Base-by-base conservation (phyloP, 2,329 filamentous ascomycete species). In the Drechslerella coelobrocha region DNA sequence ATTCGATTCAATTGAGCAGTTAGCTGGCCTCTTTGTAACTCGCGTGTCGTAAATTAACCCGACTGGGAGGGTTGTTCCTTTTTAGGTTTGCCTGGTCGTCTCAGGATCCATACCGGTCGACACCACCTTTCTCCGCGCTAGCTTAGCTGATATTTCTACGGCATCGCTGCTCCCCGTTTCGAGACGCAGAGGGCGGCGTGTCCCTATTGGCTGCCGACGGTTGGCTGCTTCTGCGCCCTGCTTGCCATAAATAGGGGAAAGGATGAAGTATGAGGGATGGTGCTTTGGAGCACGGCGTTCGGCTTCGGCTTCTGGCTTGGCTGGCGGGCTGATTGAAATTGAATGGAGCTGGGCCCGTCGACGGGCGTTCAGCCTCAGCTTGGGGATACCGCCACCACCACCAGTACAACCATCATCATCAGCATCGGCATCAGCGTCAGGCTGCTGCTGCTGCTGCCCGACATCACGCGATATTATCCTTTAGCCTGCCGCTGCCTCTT, bases 101-200 rank as follows among this genome's bases (percentile, higher is more conserved):
- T 68, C 56, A 61, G 56, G 56, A 68, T 57, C 41, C 41, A 45
- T 19, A 19, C 41, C 50, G 50, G 56, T 31, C 53, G 48, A 54
- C 10, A 51, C 37, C 26, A 17, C 12, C 41, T 19, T 29, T 34
- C n/a, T 34, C 29, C 27, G 47, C 37, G 54, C 61, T 61, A 60
- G 50, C 55, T 55, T 41, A 19, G 26, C 55, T 50, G 29, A 23
- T 56, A 54, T 54, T 41, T 29, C 34, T 29, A 50, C 52, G 51
- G 54, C 43, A 29, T 69, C 26, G 56, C 51, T 69, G 55, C 24
- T 69, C 29, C 56, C 63, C 63, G 63, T 57, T 61, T 68, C 37
- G 45, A 59, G 47, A 69, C 57, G 65, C 57, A 61, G 52, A 19
- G 54, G 48, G 26, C 54, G 63, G 56, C 41, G n/a, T 37, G 53